These are phyloP conservation scores for Eucalyptus globulus DNA, from an alignment of 345 rosid genomes.

Conservation along the genomic window DNA sequence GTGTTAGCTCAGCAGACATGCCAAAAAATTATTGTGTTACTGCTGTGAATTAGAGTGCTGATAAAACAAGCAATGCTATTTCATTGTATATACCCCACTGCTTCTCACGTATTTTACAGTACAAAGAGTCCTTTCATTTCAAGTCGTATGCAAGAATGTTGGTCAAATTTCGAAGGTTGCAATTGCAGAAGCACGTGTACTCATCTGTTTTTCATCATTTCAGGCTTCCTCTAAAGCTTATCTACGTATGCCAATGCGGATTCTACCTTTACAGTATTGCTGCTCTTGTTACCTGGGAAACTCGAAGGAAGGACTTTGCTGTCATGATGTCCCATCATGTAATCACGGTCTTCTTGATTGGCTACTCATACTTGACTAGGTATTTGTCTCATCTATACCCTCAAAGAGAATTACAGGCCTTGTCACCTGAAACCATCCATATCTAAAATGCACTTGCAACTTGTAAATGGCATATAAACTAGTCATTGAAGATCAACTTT, in stretches of 20 bases:
- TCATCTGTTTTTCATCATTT: neutral
- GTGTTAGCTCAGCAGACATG: neutral
- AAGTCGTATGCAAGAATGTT: neutral
- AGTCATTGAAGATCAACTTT: neutral
- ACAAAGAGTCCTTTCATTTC: neutral
- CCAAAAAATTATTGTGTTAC: neutral
- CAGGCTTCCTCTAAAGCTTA: slow-evolving; percentile 64
- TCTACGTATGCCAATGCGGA: slow-evolving; percentile 92
- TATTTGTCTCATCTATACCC: slow-evolving; percentile 4
- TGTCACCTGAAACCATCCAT: neutral
- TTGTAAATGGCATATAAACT: neutral
- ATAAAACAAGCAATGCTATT: neutral
- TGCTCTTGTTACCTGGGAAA: slow-evolving; percentile 91
- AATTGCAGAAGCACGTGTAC: neutral
- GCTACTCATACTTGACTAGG: slow-evolving; percentile 77
- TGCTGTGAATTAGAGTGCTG: neutral
- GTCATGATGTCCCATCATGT: slow-evolving; percentile 99
- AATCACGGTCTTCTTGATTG: slow-evolving; percentile 64
- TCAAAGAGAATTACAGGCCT: neutral
- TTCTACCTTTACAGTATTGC: slow-evolving; percentile 79
- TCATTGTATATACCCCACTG: neutral
- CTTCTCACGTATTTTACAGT: neutral
- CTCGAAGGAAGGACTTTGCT: slow-evolving; percentile 88
- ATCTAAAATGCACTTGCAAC: neutral
- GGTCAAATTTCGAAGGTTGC: neutral